Evolutionary conservation across 2,329 filamentous ascomycete species (phyloP), one percentile per base, ranked within the genome.

Genomic region (Colletotrichum salicis): DNA sequence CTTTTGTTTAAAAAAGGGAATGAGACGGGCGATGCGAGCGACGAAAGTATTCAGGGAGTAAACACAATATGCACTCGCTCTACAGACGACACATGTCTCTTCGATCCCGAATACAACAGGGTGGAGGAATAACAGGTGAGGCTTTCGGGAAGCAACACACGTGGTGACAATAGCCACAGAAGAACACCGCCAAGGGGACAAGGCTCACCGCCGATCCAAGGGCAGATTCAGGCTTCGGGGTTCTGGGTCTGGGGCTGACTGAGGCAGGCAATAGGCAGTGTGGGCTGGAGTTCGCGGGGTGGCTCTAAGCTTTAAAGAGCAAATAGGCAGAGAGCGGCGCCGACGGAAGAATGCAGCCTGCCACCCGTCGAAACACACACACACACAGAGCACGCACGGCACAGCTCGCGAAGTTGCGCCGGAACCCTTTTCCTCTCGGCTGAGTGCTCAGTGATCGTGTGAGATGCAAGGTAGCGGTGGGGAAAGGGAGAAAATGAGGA

Each of bases 121-220:
- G 58, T 24, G 57, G 31, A 27, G 57, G n/a, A 33, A 54, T 55
- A 33, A 35, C 45, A 60, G 54, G 48, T 60, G 60, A 64, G 29
- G 67, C 60, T 51, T 60, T 59, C 35, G 29, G 29, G 33, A 41
- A 72, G 70, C 66, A 56, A 70, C 66, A 70, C 58, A 51, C 59
- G 29, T 41, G 66, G 59, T 64, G 66, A 60, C 35, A 55, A 55
- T 56, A 60, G 59, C 55, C 70, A 68, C 55, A 54, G n/a, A 48
- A 33, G 63, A 35, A 61, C 52, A 52, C 62, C 59, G 31, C 52
- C 52, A 52, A 64, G 56, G 58, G 62, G 59, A 31, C 35, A 62
- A 45, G 55, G 70, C 70, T 72, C 70, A 72, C 70, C 70, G 70
- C 70, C 67, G 56, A 71, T 72, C 61, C 33, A 13, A 62, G 31